phyloP scores from a whole-genome alignment of 345 rosid species.

The Eucalyptus polyanthemos region DNA sequence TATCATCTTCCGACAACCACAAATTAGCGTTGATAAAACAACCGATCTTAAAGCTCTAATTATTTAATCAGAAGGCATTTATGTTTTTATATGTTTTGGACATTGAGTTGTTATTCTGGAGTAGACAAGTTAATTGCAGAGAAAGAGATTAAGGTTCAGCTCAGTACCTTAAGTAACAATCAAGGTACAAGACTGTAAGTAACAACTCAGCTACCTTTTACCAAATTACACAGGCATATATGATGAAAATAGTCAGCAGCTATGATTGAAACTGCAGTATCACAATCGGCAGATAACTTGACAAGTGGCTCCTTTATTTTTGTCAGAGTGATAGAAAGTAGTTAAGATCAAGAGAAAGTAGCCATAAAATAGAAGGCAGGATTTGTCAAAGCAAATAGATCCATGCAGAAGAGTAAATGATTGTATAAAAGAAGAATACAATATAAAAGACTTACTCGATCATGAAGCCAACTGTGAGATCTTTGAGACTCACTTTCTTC shows the following conservation, averaged over 20 bases:
- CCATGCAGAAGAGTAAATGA: not conserved
- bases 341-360: not conserved
- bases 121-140: not conserved
- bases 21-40: not conserved
- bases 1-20: not conserved
- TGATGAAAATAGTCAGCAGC: not conserved
- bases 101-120: not conserved
- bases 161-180: not conserved
- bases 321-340: not conserved
- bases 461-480: constrained; percentile 44
- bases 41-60: not conserved
- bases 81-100: not conserved
- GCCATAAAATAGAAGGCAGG: not conserved
- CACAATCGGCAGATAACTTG: not conserved
- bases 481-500: constrained; percentile 75
- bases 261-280: not conserved
- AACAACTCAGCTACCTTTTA: not conserved
- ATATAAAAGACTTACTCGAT: constrained; percentile 52
- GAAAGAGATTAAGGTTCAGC: not conserved
- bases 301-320: not conserved
- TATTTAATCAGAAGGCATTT: not conserved
- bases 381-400: not conserved
- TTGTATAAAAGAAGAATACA: not conserved
- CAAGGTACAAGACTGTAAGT: not conserved
- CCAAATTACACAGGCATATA: not conserved